Conservation (phyloP, 1,139 yeast genomes). For the Candida dubliniensis region DNA sequence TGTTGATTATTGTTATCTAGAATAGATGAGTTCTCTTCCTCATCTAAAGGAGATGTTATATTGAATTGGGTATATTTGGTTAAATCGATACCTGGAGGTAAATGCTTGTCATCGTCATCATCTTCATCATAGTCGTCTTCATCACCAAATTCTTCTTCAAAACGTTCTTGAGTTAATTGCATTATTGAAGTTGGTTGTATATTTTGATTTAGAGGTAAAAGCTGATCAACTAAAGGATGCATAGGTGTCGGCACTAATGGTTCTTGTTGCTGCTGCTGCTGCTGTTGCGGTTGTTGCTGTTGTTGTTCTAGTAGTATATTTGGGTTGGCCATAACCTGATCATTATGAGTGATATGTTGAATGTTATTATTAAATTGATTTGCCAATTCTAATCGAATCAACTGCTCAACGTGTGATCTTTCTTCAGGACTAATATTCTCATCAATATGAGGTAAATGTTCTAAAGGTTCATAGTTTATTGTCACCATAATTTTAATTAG, state of each 20-base stretch:
- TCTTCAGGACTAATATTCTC: slow-evolving; percentile 32
- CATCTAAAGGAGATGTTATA: slow-evolving; percentile 16
- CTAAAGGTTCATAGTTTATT: slow-evolving; percentile 29
- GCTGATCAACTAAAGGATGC: slow-evolving; percentile 32
- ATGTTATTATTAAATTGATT: slow-evolving; percentile 17
- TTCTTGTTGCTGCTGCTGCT: neutral
- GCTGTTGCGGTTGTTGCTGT: slow-evolving; percentile 5
- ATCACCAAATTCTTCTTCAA: slow-evolving; percentile 28
- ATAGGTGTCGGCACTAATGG: slow-evolving; percentile 8
- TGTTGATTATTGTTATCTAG: slow-evolving; percentile 5
- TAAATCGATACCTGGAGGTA: slow-evolving; percentile 28
- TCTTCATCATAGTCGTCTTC: slow-evolving; percentile 23
- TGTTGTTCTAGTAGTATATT: neutral
- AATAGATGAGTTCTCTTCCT: neutral
- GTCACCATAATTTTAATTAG: slow-evolving; percentile 22
- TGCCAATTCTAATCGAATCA: slow-evolving; percentile 30
- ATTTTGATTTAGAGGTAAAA: slow-evolving; percentile 22
- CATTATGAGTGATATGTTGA: slow-evolving; percentile 11
- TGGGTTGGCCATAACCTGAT: neutral
- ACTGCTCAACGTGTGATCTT: slow-evolving; percentile 34
- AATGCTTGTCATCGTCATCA: slow-evolving; percentile 4
- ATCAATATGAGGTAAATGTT: slow-evolving; percentile 35
- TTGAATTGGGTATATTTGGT: slow-evolving; percentile 31
- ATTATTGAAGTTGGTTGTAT: slow-evolving; percentile 5
- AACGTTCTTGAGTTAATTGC: slow-evolving; percentile 19